phyloP scores from a whole-genome alignment of 257 asterid genomes.

The Nicotiana noctiflora region DNA sequence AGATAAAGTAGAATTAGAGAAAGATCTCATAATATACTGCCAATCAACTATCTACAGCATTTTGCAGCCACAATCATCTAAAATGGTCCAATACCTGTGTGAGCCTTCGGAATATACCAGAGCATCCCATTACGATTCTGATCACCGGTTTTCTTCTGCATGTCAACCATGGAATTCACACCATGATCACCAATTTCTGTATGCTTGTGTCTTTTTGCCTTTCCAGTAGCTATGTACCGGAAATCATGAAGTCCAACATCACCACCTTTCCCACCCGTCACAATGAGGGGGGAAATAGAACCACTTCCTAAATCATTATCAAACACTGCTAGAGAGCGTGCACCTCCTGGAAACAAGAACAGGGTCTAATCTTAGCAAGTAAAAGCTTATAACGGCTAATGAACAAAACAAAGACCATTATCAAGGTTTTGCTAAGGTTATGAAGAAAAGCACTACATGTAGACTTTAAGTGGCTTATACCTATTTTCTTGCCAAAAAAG shows the following conservation, averaged over 20 bases:
- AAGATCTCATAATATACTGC: constrained; percentile 5
- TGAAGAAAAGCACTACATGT: constrained; percentile 2
- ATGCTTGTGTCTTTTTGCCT: constrained; percentile 78
- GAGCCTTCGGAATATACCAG: constrained; percentile 99
- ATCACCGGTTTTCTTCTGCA: constrained; percentile 76
- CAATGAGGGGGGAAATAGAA: constrained; percentile 82
- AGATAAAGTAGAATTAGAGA: constrained; percentile 21
- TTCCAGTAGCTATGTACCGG: constrained; percentile 98
- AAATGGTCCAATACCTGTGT: constrained; percentile 56
- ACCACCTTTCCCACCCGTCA: constrained; percentile 92
- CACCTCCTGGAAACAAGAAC: constrained; percentile 66
- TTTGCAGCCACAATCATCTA: constrained; percentile 4
- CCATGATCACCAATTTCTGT: constrained; percentile 51
- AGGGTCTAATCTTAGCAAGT: constrained; percentile 1
- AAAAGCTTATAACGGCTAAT: background rate
- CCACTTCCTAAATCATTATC: constrained; percentile 95
- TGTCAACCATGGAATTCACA: constrained; percentile 49
- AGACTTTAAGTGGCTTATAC: constrained; percentile 1
- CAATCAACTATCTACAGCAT: constrained; percentile 4
- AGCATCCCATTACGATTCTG: constrained; percentile 99
- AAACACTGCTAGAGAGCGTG: constrained; percentile 76
- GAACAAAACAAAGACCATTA: background rate
- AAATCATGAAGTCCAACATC: constrained; percentile 98
- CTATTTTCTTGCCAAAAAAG: background rate
- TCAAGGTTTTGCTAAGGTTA: background rate